These are phyloP conservation scores for Leishmania gerbilli DNA, from an alignment of 208 protist species.

Conservation along the genomic window DNA sequence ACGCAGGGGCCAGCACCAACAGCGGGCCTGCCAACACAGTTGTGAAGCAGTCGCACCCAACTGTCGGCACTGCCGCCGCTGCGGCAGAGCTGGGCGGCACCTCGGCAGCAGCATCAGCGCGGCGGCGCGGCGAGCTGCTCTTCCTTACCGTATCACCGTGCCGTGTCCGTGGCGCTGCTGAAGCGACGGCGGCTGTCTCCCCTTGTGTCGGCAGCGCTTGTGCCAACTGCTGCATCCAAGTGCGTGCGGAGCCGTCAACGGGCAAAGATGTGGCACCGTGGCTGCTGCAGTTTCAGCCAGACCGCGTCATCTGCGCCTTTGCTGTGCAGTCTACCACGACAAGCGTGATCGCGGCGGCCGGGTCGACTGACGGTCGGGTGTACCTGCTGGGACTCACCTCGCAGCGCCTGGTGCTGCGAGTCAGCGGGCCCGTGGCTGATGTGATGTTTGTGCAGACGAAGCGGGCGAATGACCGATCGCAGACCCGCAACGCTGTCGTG, in stretches of 20 bases:
- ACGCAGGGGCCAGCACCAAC: not conserved
- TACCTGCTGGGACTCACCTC: constrained; percentile 38
- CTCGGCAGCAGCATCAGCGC: constrained; percentile 13
- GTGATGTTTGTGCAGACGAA: constrained; percentile 55
- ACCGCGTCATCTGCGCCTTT: constrained; percentile 57
- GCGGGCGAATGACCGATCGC: constrained; percentile 1
- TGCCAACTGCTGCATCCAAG: not conserved
- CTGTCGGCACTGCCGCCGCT: not conserved
- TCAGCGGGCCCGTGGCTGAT: constrained; percentile 76
- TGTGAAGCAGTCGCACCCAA: constrained; percentile 1
- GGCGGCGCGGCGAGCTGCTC: constrained; percentile 18
- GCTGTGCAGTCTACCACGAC: constrained; percentile 42
- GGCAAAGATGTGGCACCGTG: constrained; percentile 41
- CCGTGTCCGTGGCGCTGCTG: not conserved
- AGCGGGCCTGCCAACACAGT: not conserved
- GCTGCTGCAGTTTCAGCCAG: constrained; percentile 30
- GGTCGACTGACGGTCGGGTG: constrained; percentile 65
- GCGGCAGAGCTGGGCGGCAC: not conserved
- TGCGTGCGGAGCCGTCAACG: constrained; percentile 11
- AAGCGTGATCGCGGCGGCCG: constrained; percentile 48
- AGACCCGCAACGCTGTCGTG: constrained; percentile 33
- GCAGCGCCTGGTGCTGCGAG: constrained; percentile 37
- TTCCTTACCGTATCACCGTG: constrained; percentile 9
- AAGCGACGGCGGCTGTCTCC: not conserved
- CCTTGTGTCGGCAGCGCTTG: not conserved